These are phyloP conservation scores for Candida parachauliodes DNA, from an alignment of 805 yeast genomes.

Conservation along the genomic window DNA sequence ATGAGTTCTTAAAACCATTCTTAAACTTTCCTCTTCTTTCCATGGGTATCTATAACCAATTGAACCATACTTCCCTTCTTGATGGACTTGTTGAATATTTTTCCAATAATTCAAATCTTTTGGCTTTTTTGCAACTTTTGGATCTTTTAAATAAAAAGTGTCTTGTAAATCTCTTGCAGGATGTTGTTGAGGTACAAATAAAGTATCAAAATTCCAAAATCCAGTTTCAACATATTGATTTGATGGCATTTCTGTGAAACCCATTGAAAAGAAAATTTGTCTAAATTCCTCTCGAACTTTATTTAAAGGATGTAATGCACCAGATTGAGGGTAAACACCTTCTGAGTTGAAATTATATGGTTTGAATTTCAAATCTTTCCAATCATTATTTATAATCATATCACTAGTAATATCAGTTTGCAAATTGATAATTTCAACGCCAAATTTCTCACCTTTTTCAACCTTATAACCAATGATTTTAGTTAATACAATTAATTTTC, in stretches of 20 bases:
- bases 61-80: slow-evolving; percentile 87
- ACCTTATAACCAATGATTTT: slow-evolving; percentile 75
- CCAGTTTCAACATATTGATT: slow-evolving; percentile 97
- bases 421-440: slow-evolving; percentile 69
- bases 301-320: slow-evolving; percentile 94
- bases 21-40: slow-evolving; percentile 86
- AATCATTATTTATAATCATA: slow-evolving; percentile 78
- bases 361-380: slow-evolving; percentile 84
- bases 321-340: slow-evolving; percentile 81
- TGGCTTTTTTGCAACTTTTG: slow-evolving; percentile 75
- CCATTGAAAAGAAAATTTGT: slow-evolving; percentile 96
- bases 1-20: slow-evolving; percentile 94
- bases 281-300: slow-evolving; percentile 97
- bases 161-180: slow-evolving; percentile 99
- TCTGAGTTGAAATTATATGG: slow-evolving; percentile 95
- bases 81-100: slow-evolving; percentile 79
- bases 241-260: slow-evolving; percentile 98
- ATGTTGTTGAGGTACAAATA: slow-evolving; percentile 98
- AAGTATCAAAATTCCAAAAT: slow-evolving; percentile 97
- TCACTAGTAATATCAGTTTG: slow-evolving; percentile 95
- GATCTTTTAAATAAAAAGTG: slow-evolving; percentile 96
- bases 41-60: slow-evolving; percentile 98
- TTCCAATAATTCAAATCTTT: slow-evolving; percentile 75
- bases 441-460: slow-evolving; percentile 79
- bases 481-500: slow-evolving; percentile 73